These are phyloP conservation scores for Cnidoscolus chayamansa DNA, from an alignment of 441 rosid genomes.

Conservation along the genomic window DNA sequence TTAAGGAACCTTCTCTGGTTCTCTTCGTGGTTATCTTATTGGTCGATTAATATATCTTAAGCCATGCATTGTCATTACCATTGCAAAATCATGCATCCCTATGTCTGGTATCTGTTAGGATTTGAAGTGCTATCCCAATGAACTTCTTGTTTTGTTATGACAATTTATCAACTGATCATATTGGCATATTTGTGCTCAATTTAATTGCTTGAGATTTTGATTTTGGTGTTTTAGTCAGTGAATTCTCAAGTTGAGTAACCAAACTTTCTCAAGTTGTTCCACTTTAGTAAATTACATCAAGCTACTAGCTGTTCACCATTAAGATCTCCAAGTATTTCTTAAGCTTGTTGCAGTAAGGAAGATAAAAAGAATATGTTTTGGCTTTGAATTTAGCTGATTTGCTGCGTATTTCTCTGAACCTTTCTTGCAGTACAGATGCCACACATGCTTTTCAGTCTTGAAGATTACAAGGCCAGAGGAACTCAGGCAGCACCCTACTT, in stretches of 20 bases:
- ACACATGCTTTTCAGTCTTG: slow-evolving; percentile 84
- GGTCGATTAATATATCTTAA: background rate
- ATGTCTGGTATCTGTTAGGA: background rate
- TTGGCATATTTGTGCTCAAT: background rate
- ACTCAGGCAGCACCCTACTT: slow-evolving; percentile 85
- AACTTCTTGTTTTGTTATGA: background rate
- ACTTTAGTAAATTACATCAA: background rate
- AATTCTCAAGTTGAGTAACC: background rate
- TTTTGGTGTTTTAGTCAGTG: background rate
- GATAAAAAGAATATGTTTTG: slow-evolving; percentile 3
- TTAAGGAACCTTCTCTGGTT: background rate
- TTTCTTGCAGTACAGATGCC: slow-evolving; percentile 75
- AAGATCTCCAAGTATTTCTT: background rate
- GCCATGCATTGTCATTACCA: background rate
- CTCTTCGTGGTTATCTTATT: slow-evolving; percentile 1
- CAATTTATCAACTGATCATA: background rate
- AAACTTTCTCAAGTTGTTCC: background rate
- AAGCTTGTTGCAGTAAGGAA: background rate
- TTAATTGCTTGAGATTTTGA: background rate
- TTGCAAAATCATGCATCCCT: background rate
- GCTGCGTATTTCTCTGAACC: slow-evolving; percentile 5
- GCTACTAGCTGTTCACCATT: background rate
- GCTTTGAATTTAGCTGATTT: background rate
- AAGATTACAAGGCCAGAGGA: slow-evolving; percentile 95
- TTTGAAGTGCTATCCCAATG: background rate